A percentile compares a stretch with the other conserved stretches of the same genome.
Conservation (phyloP, 208 protist species). For the Leptomonas pyrrhocoris region DNA sequence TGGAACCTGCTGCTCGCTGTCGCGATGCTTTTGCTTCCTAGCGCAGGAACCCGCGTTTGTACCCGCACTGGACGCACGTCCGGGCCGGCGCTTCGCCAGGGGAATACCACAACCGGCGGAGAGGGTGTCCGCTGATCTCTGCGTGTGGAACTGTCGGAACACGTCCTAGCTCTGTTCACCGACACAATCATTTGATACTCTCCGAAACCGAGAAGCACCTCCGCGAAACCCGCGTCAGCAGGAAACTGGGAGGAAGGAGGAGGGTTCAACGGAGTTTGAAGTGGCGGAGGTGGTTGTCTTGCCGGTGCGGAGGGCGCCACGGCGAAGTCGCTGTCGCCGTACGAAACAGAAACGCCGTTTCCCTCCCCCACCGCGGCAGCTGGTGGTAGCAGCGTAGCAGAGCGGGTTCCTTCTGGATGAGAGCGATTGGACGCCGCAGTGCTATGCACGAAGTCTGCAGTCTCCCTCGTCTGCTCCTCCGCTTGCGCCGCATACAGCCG, state of each 20-base stretch:
- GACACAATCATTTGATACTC: constrained; percentile 2
- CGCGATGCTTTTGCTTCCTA: neutral
- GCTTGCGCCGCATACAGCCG: no score
- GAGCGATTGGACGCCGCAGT: no score
- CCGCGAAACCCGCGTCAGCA: neutral
- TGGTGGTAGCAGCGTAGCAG: neutral
- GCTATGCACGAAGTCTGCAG: no score
- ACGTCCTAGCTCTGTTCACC: neutral
- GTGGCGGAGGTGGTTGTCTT: neutral
- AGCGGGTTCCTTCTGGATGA: no score
- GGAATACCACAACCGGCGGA: constrained; percentile 13
- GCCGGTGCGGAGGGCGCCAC: neutral
- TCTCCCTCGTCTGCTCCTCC: neutral
- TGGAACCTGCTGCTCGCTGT: constrained; percentile 10
- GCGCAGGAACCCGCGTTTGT: constrained; percentile 4
- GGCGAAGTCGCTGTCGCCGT: constrained; percentile 9
- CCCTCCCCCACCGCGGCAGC: neutral
- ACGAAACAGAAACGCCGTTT: neutral
- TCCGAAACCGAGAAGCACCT: constrained; percentile 29
- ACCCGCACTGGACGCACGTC: constrained; percentile 18
- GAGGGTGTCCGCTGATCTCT: neutral
- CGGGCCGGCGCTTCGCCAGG: constrained; percentile 2
- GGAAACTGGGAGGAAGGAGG: neutral
- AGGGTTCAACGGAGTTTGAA: neutral
- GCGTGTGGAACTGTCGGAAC: neutral